Evolutionary conservation across 371 early-diverging fungal species (phyloP), one percentile per base, ranked within the genome.

Genomic region (Phascolomyces articulosus): DNA sequence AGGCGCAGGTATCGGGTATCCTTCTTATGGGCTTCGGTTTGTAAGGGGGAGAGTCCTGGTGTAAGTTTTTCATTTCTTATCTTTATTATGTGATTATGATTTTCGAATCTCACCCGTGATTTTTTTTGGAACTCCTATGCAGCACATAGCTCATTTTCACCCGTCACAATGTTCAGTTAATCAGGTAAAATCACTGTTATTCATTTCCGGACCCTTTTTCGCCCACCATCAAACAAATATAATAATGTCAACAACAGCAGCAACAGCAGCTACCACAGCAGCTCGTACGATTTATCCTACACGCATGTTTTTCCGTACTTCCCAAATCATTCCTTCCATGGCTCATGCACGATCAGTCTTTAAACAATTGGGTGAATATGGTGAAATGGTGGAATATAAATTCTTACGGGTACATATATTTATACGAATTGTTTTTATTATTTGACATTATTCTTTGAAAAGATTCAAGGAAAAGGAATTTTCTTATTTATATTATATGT

Each of bases 361-460:
- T 34, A 60, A 62, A 10, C 41, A 62, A 15, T 53, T 71, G 31
- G 55, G 60, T 20, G 26, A 61, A n/a, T 64, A 62, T 11, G 71
- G 71, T 44, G 71, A 71, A 31, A 41, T 67, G 53, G 48, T 67
- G 11, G 71, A 71, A 60, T 71, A 71, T 56, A 67, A 67, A 23
- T 67, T 71, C 65, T 62, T 67, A 58, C 40, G 71, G 48, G 71
- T 71, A 40, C 55, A 55, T 27, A 26, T 11, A 34, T 34, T 34
- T 34, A 29, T 7, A n/a, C n/a, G n/a, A 27, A 24, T 53, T 55
- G 20, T 29, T n/a, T 9, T 38, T 57, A 13, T 18, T 20, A 18
- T n/a, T n/a, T n/a, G n/a, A n/a, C n/a, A n/a, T n/a, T n/a, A n/a
- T n/a, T n/a, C n/a, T n/a, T n/a, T n/a, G 21, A 4, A 55, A 1